Base-by-base conservation (phyloP, 352 stramenopile genomes). In the Phytopythium chamaehyphon region DNA sequence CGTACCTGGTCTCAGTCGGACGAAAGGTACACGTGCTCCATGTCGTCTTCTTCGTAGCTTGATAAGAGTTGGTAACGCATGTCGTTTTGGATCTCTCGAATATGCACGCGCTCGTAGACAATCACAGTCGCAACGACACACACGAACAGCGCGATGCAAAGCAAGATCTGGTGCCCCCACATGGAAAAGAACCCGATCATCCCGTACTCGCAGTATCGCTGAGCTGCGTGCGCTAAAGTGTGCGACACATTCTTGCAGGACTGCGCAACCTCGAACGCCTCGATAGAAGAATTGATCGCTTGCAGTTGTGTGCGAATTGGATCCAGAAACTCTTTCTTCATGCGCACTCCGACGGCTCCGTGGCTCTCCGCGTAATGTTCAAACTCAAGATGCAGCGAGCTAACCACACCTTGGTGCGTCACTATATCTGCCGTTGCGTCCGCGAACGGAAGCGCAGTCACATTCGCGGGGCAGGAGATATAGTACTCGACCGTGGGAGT, bases 141-240 rank as follows among this genome's bases (percentile, higher is more conserved):
- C 44, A 88, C 70, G 54, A 90, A 90, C 3, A 93, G 61, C 28
- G 88, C 69, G n/a, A 87, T 46, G 47, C 83, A 93, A 11, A 93
- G 54, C 48, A 90, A 50, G 33, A 93, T 77, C 69, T 93, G 83
- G 53, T 93, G 83, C 44, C 88, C 71, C 83, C 83, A 93, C 77
- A 93, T 86, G 14, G 79, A 88, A 49, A 90, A 88, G 55, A 93
- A 84, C 21, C 83, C 83, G 38, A 90, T 64, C 57, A 93, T 86
- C 46, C 83, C 79, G 59, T 83, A 90, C 63, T 86, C 82, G 57
- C 83, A 93, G 60, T 79, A 90, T 39, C 72, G 67, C 33, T 65
- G 62, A 23, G 79, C 60, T 7, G 78, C 83, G 42, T 81, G 65
- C 45, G 62, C 47, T 14, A 86, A 71, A 14, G 62, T 69, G 23